Conservation (phyloP, 2,329 filamentous ascomycete genomes). For the Pseudogymnoascus sp. region DNA sequence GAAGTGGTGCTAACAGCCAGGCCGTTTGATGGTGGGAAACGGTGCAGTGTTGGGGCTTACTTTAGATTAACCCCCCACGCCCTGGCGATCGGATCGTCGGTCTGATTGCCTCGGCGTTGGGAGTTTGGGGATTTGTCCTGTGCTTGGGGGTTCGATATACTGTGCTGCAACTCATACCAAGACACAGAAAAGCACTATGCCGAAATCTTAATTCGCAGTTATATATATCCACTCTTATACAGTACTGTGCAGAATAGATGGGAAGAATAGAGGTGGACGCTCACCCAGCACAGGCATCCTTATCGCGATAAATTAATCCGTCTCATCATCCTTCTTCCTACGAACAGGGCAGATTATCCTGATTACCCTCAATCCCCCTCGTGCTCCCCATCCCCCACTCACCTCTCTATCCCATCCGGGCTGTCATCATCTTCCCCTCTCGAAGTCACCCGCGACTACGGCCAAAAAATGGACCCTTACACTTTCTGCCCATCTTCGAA, state of each 20-base stretch:
- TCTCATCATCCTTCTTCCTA: constrained; percentile 18
- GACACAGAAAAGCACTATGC: background rate
- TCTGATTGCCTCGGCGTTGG: background rate
- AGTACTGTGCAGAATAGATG: too few species aligned
- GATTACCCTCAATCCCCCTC: too few species aligned
- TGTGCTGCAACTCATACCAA: too few species aligned
- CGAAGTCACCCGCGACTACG: too few species aligned
- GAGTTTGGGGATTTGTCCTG: background rate
- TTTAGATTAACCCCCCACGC: background rate
- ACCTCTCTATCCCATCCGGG: too few species aligned
- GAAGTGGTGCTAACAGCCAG: too few species aligned
- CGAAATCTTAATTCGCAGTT: background rate
- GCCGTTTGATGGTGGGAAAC: background rate
- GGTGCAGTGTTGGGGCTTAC: background rate
- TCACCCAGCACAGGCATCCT: too few species aligned
- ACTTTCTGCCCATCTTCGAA: too few species aligned
- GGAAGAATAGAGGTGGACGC: too few species aligned
- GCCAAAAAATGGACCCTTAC: too few species aligned
- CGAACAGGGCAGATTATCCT: background rate
- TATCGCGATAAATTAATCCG: background rate
- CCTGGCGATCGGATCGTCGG: background rate
- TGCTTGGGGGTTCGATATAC: too few species aligned
- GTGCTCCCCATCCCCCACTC: background rate
- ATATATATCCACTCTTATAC: background rate
- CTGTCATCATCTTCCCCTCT: too few species aligned